phyloP scores from a whole-genome alignment of 805 yeast genomes.

The Cyberlindnera japonica region DNA sequence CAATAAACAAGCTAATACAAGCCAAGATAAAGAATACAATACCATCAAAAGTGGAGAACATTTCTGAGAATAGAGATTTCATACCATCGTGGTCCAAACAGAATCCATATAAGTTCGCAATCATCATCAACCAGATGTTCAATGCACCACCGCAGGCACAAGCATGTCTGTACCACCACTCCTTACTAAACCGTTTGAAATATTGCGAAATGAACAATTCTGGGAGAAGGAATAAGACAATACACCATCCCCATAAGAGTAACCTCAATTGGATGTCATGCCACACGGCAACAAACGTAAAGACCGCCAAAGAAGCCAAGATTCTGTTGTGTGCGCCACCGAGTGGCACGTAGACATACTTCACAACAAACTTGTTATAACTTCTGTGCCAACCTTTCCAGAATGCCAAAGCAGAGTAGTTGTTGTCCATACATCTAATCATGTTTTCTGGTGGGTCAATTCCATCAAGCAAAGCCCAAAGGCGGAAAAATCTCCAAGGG shows the following conservation, averaged over 20 bases:
- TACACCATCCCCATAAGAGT: constrained; percentile 93
- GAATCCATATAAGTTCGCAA: constrained; percentile 92
- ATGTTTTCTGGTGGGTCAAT: constrained; percentile 97
- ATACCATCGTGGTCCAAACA: constrained; percentile 91
- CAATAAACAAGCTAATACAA: constrained; percentile 69
- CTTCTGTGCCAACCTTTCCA: constrained; percentile 99
- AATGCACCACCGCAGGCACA: constrained; percentile 86
- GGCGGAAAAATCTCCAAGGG: constrained; percentile 93
- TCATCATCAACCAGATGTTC: constrained; percentile 97
- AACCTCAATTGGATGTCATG: constrained; percentile 90
- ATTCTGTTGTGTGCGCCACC: constrained; percentile 79
- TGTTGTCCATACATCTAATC: constrained; percentile 94
- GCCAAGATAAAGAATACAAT: constrained; percentile 57
- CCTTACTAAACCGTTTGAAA: constrained; percentile 36
- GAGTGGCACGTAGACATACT: constrained; percentile 86
- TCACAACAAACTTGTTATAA: constrained; percentile 82
- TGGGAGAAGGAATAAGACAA: constrained; percentile 83
- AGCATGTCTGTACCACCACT: constrained; percentile 73
- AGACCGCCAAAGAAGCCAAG: constrained; percentile 76
- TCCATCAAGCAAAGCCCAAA: constrained; percentile 90
- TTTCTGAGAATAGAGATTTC: constrained; percentile 54
- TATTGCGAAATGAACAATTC: constrained; percentile 62
- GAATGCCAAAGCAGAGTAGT: constrained; percentile 88
- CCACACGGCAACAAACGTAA: constrained; percentile 96
- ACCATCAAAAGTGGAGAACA: constrained; percentile 72